Evolutionary conservation across 371 early-diverging fungal species (phyloP), one percentile per base, ranked within the genome.

Genomic region (Phascolomyces articulosus): DNA sequence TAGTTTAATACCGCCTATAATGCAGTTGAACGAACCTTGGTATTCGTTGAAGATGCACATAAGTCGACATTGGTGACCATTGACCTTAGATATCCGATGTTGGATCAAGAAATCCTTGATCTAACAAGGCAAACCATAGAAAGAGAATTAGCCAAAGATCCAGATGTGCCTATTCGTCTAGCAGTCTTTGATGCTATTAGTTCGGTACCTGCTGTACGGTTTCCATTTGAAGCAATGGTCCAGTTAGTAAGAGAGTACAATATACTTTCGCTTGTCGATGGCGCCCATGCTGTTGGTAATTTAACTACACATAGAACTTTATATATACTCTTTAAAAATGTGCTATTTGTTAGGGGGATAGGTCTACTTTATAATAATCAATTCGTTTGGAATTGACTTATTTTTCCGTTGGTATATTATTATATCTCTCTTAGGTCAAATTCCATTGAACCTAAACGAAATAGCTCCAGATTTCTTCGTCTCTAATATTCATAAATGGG

Each of bases 401-500:
- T 34, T 34, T 9, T 34, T 34, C 34, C n/a, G n/a, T n/a, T n/a
- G n/a, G n/a, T n/a, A n/a, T n/a, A n/a, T 34, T 34, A 34, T 34
- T 11, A 34, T 9, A 34, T 9, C 6, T 34, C n/a, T 21, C 13
- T 15, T 21, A 73, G 79, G 91, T 13, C 91, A 91, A 65, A 80
- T 91, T 13, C 85, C 84, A 7, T 61, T 93, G 21, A 65, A 90
- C 62, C 56, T 93, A 26, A 68, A 72, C 23, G 73, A 65, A 20
- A 41, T 78, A 11, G 73, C 82, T 62, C 78, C 90, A 2, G 93
- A 93, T 69, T 93, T 86, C 68, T 90, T 88, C 56, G 82, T 86
- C 15, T 85, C 88, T 38, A 91, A 90, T 62, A 77, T 81, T 40
- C 93, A 93, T 70, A 92, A 92, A 75, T 93, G 93, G 93, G 67